Base-by-base conservation (phyloP, 108 stramenopile species). In the Fragilaria crotonensis region DNA sequence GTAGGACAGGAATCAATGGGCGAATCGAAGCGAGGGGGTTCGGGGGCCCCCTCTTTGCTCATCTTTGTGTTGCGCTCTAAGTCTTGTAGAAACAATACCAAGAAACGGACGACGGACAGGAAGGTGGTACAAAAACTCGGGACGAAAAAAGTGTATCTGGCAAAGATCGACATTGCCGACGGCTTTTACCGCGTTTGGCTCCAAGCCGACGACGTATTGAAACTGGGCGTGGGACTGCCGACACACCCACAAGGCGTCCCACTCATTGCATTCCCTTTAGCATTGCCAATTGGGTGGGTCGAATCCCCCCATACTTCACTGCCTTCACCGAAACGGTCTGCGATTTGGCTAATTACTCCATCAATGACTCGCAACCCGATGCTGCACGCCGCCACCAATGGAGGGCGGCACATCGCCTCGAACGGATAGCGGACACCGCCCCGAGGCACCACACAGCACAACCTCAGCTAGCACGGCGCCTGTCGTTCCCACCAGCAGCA, bases 151-250 rank as follows among this genome's bases (percentile, higher is more conserved):
- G n/a, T n/a, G n/a, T n/a, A n/a, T n/a, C n/a, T n/a, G n/a, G n/a
- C n/a, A n/a, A n/a, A n/a, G n/a, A n/a, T n/a, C n/a, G n/a, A n/a
- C n/a, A n/a, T 71, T 1, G 30, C 48, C 7, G 59, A 60, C n/a
- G 59, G 59, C 25, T 60, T 60, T 48, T 60, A 60, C 27, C 46
- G 59, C 17, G 23, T 60, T 4, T 26, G 21, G 22, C 4, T 62
- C 22, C n/a, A 19, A 22, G 25, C 61, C 17, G 9, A 54, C 5
- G 61, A 52, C 52, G 26, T 32, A 30, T 29, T 31, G 4, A 55
- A 55, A 29, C 29, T 76, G 2, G 75, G 62, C 0, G 66, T 76
- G 0, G 30, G 57, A 2, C 52, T 72, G 22, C 75, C 70, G 0
- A 25, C 54, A 11, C 3, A 28, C 2, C 20, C 29, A 2, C 64